These are phyloP conservation scores for Calamus simplicifolius DNA, from an alignment of 176 grass and related monocot species.

Conservation along the genomic window DNA sequence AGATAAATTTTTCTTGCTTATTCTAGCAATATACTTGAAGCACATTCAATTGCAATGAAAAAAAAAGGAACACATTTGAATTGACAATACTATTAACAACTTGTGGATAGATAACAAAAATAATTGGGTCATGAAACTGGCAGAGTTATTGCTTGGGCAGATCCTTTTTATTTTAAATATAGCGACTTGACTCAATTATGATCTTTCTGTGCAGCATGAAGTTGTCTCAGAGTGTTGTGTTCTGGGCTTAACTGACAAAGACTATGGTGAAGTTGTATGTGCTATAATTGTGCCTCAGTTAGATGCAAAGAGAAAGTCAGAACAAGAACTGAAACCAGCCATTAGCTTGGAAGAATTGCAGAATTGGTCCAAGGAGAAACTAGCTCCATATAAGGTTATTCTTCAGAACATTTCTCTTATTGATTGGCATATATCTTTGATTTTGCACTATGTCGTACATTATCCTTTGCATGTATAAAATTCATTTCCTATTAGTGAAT, in stretches of 20 bases:
- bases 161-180: not conserved
- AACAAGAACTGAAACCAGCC: slow-evolving; percentile 39
- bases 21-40: too few relatives aligned
- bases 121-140: too few relatives aligned
- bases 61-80: too few relatives aligned
- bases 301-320: slow-evolving; percentile 39
- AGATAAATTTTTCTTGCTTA: too few relatives aligned
- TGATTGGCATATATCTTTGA: slow-evolving; percentile 2
- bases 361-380: slow-evolving; percentile 80
- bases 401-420: slow-evolving; percentile 13
- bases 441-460: not conserved
- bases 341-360: slow-evolving; percentile 65
- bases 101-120: too few relatives aligned
- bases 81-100: too few relatives aligned
- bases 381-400: slow-evolving; percentile 95
- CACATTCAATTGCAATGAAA: too few relatives aligned
- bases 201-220: slow-evolving; percentile 46
- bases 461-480: too few relatives aligned
- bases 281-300: slow-evolving; percentile 71
- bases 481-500: too few relatives aligned
- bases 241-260: slow-evolving; percentile 66
- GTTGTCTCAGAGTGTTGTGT: slow-evolving; percentile 65
- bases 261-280: slow-evolving; percentile 81
- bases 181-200: not conserved
- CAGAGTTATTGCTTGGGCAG: too few relatives aligned